Percentiles rank a stretch among this genome's conserved stretches.
phyloP scores from a whole-genome alignment of 441 rosid species.

The Macaranga tanarius region DNA sequence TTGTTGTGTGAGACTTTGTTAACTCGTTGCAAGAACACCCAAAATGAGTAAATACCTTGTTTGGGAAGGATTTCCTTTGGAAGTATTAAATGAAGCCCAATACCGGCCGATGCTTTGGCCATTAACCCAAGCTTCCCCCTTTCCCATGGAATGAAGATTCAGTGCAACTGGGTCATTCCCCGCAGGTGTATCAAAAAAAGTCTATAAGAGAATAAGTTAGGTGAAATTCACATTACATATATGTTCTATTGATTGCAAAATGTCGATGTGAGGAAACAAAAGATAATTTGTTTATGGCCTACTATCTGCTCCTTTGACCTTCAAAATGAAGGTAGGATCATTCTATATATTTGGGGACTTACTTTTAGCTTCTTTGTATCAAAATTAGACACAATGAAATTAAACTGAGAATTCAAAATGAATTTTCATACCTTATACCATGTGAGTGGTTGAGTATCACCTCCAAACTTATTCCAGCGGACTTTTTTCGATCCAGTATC shows the following conservation, averaged over 20 bases:
- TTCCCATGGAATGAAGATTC: conserved; percentile 69
- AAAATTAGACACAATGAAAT: conserved; percentile 3
- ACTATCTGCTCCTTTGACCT: neutral
- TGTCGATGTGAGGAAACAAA: neutral
- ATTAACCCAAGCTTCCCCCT: conserved; percentile 80
- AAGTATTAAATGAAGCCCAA: conserved; percentile 62
- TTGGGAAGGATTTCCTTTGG: conserved; percentile 60
- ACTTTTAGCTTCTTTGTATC: neutral
- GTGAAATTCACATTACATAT: neutral
- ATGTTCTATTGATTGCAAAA: neutral
- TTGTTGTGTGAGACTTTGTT: neutral
- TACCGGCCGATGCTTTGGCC: conserved; percentile 76
- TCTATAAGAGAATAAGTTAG: conserved; percentile 31
- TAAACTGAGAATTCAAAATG: conserved; percentile 1
- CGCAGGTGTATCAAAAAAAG: conserved; percentile 51
- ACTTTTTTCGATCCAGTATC: conserved; percentile 34
- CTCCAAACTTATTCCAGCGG: conserved; percentile 46
- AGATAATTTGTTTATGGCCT: neutral
- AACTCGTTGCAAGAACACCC: neutral
- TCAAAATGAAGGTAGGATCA: neutral
- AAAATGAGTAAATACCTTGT: conserved; percentile 36
- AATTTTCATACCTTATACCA: conserved; percentile 73
- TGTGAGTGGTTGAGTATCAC: conserved; percentile 36
- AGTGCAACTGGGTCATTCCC: conserved; percentile 60
- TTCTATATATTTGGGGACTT: neutral